These are phyloP conservation scores for Mycosphaerelloides madeirae DNA, from an alignment of 2,329 filamentous ascomycete genomes.

Conservation along the genomic window DNA sequence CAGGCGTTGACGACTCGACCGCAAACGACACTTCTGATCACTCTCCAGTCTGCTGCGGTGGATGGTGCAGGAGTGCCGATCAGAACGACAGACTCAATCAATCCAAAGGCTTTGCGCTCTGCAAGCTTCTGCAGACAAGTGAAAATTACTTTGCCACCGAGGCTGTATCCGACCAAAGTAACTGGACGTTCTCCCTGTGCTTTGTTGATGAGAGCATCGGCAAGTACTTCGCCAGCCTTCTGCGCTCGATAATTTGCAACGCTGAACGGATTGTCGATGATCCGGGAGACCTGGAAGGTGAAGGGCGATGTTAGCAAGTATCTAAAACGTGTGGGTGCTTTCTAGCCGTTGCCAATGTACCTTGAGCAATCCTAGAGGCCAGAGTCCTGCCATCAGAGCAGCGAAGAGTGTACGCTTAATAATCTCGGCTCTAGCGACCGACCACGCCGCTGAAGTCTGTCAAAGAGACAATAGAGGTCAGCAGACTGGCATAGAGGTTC, in stretches of 20 bases:
- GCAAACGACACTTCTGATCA: conserved; percentile 70
- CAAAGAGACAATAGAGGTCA: too few relatives aligned
- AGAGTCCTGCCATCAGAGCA: conserved; percentile 44
- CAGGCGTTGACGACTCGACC: conserved; percentile 81
- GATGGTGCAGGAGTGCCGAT: conserved; percentile 78
- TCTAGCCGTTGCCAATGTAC: too few relatives aligned
- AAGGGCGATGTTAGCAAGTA: too few relatives aligned
- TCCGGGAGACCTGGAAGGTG: conserved; percentile 37
- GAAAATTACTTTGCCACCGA: conserved; percentile 61
- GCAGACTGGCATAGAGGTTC: too few relatives aligned
- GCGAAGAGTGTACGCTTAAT: conserved; percentile 56
- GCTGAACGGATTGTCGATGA: conserved; percentile 40
- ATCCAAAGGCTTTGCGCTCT: conserved; percentile 72
- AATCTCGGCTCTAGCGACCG: conserved; percentile 67
- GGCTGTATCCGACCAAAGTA: conserved; percentile 37
- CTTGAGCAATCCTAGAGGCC: conserved; percentile 46
- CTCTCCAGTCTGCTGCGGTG: conserved; percentile 66
- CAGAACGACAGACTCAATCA: conserved; percentile 77
- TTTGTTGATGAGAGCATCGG: conserved; percentile 39
- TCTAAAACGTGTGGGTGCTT: too few relatives aligned
- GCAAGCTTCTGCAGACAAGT: conserved; percentile 73
- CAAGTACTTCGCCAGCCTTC: conserved; percentile 38
- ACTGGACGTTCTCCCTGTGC: conserved; percentile 39
- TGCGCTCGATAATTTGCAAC: conserved; percentile 35
- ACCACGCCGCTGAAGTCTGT: conserved; percentile 71